Evolutionary conservation across 805 yeast genomes (phyloP).

Genomic region (Monosporozyma aquatica): DNA sequence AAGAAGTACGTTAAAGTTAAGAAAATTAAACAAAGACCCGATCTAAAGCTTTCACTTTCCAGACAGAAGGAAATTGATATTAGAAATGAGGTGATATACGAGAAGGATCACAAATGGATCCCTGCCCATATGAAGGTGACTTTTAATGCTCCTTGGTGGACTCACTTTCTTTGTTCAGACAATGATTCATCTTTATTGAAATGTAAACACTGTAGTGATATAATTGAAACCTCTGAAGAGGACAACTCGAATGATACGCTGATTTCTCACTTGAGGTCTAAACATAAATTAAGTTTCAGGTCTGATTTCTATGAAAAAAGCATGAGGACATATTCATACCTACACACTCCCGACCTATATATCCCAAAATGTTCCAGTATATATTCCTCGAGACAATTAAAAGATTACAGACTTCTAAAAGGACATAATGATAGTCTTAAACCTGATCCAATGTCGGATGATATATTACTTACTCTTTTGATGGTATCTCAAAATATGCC

Average conservation of each 20-base stretch:
- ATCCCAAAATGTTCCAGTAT: background rate
- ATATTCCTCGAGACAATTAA: background rate
- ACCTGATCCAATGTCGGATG: background rate
- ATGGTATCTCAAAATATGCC: constrained; percentile 12
- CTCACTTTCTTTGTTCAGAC: constrained; percentile 11
- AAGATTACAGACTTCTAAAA: background rate
- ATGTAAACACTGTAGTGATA: constrained; percentile 11
- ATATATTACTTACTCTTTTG: constrained; percentile 6
- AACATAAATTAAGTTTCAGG: constrained; percentile 4
- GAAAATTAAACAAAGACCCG: no score
- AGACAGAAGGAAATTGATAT: constrained; percentile 1
- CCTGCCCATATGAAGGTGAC: constrained; percentile 5
- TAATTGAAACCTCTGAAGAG: constrained; percentile 2
- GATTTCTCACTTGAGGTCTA: constrained; percentile 6
- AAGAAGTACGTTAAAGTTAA: no score
- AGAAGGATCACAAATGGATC: constrained; percentile 7
- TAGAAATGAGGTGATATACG: constrained; percentile 4
- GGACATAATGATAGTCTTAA: background rate
- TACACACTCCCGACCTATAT: background rate
- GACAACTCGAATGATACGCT: background rate
- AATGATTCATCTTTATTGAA: constrained; percentile 1
- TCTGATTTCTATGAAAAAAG: background rate
- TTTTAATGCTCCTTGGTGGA: constrained; percentile 6
- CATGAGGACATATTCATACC: no score
- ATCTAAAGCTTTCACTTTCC: background rate